phyloP scores from a whole-genome alignment of 345 rosid species.

The Hirschfeldia incana region DNA sequence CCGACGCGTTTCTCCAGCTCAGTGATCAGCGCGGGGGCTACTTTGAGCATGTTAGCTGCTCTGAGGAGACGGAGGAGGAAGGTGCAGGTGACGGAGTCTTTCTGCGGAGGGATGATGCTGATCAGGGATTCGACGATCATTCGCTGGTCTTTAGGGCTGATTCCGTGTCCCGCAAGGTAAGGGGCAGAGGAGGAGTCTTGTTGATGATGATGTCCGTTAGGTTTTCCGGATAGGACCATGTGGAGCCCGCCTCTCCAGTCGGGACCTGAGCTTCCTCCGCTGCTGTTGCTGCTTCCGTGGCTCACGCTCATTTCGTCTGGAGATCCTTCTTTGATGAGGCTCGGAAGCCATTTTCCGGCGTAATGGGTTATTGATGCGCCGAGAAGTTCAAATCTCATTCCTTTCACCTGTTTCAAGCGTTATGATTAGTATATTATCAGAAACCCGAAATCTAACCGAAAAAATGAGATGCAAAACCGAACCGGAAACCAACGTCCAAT shows the following conservation, averaged over 20 bases:
- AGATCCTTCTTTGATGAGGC: slow-evolving; percentile 60
- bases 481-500: too few relatives aligned
- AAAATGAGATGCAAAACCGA: too few relatives aligned
- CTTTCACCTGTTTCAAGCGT: slow-evolving; percentile 51
- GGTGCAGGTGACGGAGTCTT: slow-evolving; percentile 82
- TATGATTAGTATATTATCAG: too few relatives aligned
- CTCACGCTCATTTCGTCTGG: slow-evolving; percentile 63
- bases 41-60: slow-evolving; percentile 80
- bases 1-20: slow-evolving; percentile 94
- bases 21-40: slow-evolving; percentile 86
- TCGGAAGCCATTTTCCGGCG: slow-evolving; percentile 85
- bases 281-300: slow-evolving; percentile 52
- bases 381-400: slow-evolving; percentile 85
- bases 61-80: slow-evolving; percentile 82
- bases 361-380: slow-evolving; percentile 90
- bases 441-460: too few relatives aligned
- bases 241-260: slow-evolving; percentile 93
- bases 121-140: slow-evolving; percentile 87
- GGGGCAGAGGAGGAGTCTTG: slow-evolving; percentile 35
- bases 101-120: slow-evolving; percentile 91
- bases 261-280: slow-evolving; percentile 48
- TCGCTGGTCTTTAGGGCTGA: slow-evolving; percentile 73
- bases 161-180: slow-evolving; percentile 30
- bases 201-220: slow-evolving; percentile 45
- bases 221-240: slow-evolving; percentile 65